phyloP scores from a whole-genome alignment of 2,329 filamentous ascomycete species.

The Akanthomyces muscarius region DNA sequence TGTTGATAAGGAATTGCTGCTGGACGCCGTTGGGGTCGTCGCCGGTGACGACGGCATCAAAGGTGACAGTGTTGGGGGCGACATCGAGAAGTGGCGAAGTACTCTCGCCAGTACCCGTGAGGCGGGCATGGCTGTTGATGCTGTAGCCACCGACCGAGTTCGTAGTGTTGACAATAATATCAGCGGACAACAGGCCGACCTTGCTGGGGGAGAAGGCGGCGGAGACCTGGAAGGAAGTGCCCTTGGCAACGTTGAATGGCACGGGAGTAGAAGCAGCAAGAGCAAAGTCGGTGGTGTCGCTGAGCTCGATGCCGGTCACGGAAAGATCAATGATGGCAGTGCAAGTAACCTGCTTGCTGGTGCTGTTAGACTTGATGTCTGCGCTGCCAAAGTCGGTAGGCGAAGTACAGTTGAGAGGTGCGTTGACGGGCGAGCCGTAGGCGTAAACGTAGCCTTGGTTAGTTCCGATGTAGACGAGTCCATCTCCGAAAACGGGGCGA shows the following conservation, averaged over 20 bases:
- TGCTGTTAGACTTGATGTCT: slow-evolving; percentile 35
- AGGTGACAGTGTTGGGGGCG: slow-evolving; percentile 45
- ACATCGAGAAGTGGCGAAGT: slow-evolving; percentile 42
- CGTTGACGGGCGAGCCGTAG: slow-evolving; percentile 52
- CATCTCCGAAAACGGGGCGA: slow-evolving; percentile 54
- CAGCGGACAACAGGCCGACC: slow-evolving; percentile 46
- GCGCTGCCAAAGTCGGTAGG: slow-evolving; percentile 44
- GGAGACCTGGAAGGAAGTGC: slow-evolving; percentile 39
- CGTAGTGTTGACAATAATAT: slow-evolving; percentile 45
- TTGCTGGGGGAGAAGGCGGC: slow-evolving; percentile 42
- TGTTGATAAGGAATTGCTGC: slow-evolving; percentile 45
- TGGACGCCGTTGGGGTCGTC: slow-evolving; percentile 33
- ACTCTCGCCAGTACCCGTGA: slow-evolving; percentile 49
- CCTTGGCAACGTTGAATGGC: slow-evolving; percentile 31
- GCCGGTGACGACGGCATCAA: slow-evolving; percentile 46
- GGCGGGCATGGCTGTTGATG: slow-evolving; percentile 40
- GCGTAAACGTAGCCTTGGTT: slow-evolving; percentile 49
- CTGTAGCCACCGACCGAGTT: slow-evolving; percentile 45
- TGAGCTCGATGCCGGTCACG: slow-evolving; percentile 36
- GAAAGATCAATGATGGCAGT: slow-evolving; percentile 41
- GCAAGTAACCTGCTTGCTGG: slow-evolving; percentile 39
- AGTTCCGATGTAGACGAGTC: slow-evolving; percentile 51
- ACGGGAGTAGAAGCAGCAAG: slow-evolving; percentile 33
- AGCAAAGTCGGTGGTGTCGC: slow-evolving; percentile 33
- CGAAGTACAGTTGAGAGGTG: slow-evolving; percentile 50